Percentiles rank a stretch among this genome's conserved stretches.
Conservation (phyloP, 2,329 filamentous ascomycete species). For the Didymella keratinophila region DNA sequence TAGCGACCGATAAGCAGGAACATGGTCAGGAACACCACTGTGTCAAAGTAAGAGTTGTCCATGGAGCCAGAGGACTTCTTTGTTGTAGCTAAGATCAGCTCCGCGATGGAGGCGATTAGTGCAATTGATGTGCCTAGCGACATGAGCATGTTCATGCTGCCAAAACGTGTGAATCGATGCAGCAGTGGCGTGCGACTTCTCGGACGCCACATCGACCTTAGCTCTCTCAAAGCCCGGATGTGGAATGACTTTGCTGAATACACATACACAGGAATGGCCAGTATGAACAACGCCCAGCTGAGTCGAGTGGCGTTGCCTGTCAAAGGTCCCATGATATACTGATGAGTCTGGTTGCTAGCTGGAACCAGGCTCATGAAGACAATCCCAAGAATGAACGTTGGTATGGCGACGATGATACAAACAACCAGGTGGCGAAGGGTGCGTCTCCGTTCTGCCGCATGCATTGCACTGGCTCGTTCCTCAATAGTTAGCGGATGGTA, state of each 20-base stretch:
- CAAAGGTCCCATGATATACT: conserved; percentile 72
- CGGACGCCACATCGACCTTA: conserved; percentile 77
- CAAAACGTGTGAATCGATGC: conserved; percentile 86
- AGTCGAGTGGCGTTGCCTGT: conserved; percentile 75
- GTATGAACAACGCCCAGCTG: conserved; percentile 80
- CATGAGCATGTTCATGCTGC: conserved; percentile 96
- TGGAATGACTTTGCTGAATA: conserved; percentile 89
- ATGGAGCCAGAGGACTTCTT: conserved; percentile 46
- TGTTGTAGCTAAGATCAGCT: conserved; percentile 69
- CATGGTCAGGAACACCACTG: conserved; percentile 88
- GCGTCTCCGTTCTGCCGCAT: conserved; percentile 71
- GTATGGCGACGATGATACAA: conserved; percentile 74
- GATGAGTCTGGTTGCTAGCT: conserved; percentile 63
- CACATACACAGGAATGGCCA: conserved; percentile 87
- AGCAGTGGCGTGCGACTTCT: conserved; percentile 76
- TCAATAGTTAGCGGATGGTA: conserved; percentile 85
- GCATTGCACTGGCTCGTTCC: conserved; percentile 78
- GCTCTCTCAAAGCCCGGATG: conserved; percentile 76
- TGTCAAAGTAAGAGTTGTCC: conserved; percentile 77
- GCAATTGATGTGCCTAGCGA: conserved; percentile 88
- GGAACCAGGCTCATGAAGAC: conserved; percentile 87
- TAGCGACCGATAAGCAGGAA: conserved; percentile 80
- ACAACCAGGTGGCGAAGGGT: conserved; percentile 75
- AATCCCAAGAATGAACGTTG: conserved; percentile 86
- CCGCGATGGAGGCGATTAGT: conserved; percentile 81